Conservation (phyloP, 371 early-diverging fungal genomes). For the Dinochytrium kinnereticum region DNA sequence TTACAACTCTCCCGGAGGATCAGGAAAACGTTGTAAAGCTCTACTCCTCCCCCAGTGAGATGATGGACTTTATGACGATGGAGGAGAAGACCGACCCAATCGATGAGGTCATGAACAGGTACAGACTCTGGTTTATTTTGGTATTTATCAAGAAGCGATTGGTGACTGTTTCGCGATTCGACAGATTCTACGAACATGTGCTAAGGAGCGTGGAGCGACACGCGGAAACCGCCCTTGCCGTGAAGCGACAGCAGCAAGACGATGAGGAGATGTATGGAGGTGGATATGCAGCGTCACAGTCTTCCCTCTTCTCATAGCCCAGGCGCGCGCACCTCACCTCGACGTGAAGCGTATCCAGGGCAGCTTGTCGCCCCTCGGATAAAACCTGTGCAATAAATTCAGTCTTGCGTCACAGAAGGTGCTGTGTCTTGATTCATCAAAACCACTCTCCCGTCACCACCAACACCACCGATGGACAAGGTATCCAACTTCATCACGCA, state of each 20-base stretch:
- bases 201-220: background rate
- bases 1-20: slow-evolving; percentile 37
- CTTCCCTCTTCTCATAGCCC: too few relatives aligned
- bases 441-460: background rate
- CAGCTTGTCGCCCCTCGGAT: too few relatives aligned
- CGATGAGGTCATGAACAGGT: slow-evolving; percentile 4
- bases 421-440: background rate
- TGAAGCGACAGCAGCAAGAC: too few relatives aligned
- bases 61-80: background rate
- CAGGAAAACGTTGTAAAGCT: slow-evolving; percentile 30
- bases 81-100: background rate
- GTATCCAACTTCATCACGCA: background rate
- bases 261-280: too few relatives aligned
- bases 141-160: too few relatives aligned
- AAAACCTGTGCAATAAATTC: too few relatives aligned
- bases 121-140: background rate
- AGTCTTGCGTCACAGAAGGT: too few relatives aligned
- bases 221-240: background rate
- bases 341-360: too few relatives aligned
- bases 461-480: background rate
- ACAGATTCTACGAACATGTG: background rate
- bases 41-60: background rate
- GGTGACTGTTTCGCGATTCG: too few relatives aligned
- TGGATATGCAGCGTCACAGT: too few relatives aligned
- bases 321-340: too few relatives aligned